Conservation (phyloP, 2,329 filamentous ascomycete genomes). For the Xylogone sp. region DNA sequence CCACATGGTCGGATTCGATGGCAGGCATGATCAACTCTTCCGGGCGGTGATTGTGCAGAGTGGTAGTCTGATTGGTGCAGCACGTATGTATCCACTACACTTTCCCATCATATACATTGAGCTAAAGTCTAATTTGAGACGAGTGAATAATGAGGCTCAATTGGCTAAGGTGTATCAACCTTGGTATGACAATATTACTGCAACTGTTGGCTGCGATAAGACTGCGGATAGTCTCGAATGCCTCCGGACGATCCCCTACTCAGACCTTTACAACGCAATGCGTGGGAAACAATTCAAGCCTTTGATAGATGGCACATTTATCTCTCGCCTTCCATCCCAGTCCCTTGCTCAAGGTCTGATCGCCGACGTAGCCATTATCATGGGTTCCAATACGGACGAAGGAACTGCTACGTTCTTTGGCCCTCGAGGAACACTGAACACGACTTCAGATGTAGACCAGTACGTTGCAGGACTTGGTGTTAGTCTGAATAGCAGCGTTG, state of each 20-base stretch:
- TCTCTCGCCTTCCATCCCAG: conserved; percentile 21
- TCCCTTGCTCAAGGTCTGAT: neutral
- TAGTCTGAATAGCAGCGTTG: conserved; percentile 7
- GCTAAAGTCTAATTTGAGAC: neutral
- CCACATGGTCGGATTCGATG: conserved; percentile 50
- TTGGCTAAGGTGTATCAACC: neutral
- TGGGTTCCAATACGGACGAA: conserved; percentile 28
- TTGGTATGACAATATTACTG: conserved; percentile 7
- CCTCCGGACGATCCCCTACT: conserved; percentile 16
- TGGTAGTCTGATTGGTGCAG: conserved; percentile 21
- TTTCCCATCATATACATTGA: neutral
- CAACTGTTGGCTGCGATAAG: conserved; percentile 2
- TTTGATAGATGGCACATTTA: conserved; percentile 23
- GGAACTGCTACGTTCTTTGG: conserved; percentile 13
- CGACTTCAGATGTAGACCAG: conserved; percentile 28
- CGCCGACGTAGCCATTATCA: conserved; percentile 19
- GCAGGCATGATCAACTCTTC: conserved; percentile 48
- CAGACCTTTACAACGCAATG: conserved; percentile 24
- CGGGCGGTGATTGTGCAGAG: conserved; percentile 45
- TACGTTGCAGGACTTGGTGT: conserved; percentile 1
- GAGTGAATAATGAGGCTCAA: conserved; percentile 1
- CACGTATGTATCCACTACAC: neutral
- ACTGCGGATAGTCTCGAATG: conserved; percentile 9
- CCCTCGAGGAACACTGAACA: neutral
- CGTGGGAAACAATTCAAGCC: conserved; percentile 19